Conservation (phyloP, 2,329 filamentous ascomycete genomes). For the Ophiosphaerella korrae region DNA sequence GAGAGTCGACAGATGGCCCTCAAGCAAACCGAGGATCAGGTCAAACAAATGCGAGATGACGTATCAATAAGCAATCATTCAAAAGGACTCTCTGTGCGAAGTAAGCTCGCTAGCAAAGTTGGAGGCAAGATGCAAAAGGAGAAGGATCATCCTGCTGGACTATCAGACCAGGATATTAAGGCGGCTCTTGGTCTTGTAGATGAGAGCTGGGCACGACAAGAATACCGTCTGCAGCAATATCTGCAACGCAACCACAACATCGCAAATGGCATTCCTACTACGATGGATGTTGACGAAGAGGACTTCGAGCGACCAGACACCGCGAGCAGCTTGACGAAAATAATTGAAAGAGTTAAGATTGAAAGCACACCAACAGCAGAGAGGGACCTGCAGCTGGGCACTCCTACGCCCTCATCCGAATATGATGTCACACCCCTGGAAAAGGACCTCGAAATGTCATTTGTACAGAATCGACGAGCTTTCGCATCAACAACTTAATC, state of each 20-base stretch:
- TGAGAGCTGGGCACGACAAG: constrained; percentile 57
- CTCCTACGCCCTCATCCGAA: constrained; percentile 11
- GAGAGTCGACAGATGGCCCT: constrained; percentile 66
- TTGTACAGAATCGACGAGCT: constrained; percentile 21
- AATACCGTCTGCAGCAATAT: constrained; percentile 54
- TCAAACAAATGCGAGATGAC: constrained; percentile 58
- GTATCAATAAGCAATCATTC: constrained; percentile 24
- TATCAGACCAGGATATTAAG: constrained; percentile 57
- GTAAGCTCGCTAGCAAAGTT: constrained; percentile 40
- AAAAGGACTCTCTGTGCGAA: constrained; percentile 42
- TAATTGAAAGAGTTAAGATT: constrained; percentile 52
- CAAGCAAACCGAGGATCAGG: constrained; percentile 62
- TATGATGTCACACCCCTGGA: constrained; percentile 26
- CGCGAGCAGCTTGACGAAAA: constrained; percentile 47
- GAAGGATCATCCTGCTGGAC: constrained; percentile 26
- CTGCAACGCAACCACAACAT: constrained; percentile 55
- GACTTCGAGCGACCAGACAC: constrained; percentile 52
- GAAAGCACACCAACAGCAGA: constrained; percentile 53
- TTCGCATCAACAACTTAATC: constrained; percentile 8
- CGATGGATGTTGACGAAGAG: constrained; percentile 54
- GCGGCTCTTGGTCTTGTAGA: constrained; percentile 54
- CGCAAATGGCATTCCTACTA: constrained; percentile 49
- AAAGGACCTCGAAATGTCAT: constrained; percentile 40
- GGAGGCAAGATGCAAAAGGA: constrained; percentile 33
- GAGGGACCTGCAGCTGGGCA: constrained; percentile 42